Evolutionary conservation across 2,329 filamentous ascomycete species (phyloP).

Genomic region (Pseudogymnoascus sp.): DNA sequence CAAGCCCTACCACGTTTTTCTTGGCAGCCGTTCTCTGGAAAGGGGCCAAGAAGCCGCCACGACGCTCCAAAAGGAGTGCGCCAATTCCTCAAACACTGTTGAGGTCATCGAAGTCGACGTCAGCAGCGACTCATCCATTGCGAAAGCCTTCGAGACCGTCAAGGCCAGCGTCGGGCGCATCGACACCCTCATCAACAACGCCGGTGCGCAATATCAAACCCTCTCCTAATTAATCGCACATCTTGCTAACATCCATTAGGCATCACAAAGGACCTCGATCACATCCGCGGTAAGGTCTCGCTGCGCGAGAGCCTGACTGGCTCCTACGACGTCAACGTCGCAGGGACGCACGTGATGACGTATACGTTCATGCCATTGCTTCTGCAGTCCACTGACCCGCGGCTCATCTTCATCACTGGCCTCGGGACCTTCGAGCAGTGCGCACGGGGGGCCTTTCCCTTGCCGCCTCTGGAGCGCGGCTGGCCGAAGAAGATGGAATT

Average conservation of each 20-base stretch:
- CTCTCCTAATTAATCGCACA: not conserved
- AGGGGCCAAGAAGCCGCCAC: slow-evolving; percentile 30
- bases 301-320: slow-evolving; percentile 21
- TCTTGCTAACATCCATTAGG: slow-evolving; percentile 12
- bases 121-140: slow-evolving; percentile 18
- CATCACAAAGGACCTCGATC: slow-evolving; percentile 26
- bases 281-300: slow-evolving; percentile 21
- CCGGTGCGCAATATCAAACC: slow-evolving; percentile 15
- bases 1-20: slow-evolving; percentile 32
- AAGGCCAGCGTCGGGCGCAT: slow-evolving; percentile 13
- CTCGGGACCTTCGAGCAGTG: slow-evolving; percentile 28
- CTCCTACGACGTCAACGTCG: slow-evolving; percentile 28
- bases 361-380: slow-evolving; percentile 28
- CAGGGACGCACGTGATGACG: slow-evolving; percentile 25
- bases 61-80: slow-evolving; percentile 27
- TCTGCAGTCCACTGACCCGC: slow-evolving; percentile 35
- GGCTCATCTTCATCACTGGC: slow-evolving; percentile 39
- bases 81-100: slow-evolving; percentile 21
- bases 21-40: slow-evolving; percentile 30
- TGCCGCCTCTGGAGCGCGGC: slow-evolving; percentile 24
- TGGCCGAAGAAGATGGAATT: slow-evolving; percentile 33
- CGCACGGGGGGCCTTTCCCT: slow-evolving; percentile 20
- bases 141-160: slow-evolving; percentile 16
- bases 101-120: slow-evolving; percentile 18
- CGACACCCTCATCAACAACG: slow-evolving; percentile 20